These are phyloP conservation scores for Diatrype stigma DNA, from an alignment of 2,329 filamentous ascomycete species.

Conservation along the genomic window DNA sequence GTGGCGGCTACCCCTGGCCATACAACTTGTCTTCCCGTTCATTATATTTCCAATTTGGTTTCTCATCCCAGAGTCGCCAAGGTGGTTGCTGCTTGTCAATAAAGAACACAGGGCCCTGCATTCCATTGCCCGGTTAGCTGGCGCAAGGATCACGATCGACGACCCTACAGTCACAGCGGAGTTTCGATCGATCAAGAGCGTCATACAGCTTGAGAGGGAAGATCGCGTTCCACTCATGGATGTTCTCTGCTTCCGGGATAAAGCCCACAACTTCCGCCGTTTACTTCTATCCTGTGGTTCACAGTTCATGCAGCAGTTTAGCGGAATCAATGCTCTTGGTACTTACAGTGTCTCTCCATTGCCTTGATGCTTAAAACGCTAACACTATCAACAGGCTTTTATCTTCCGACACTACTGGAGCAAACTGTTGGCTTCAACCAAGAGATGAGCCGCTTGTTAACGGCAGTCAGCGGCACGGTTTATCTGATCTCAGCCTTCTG, in stretches of 20 bases:
- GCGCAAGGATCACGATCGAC: constrained; percentile 17
- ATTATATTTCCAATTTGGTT: constrained; percentile 27
- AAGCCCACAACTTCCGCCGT: constrained; percentile 33
- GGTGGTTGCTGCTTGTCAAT: constrained; percentile 48
- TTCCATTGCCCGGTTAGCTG: constrained; percentile 54
- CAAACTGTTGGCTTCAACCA: constrained; percentile 50
- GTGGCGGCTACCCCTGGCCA: constrained; percentile 32
- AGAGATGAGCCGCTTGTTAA: constrained; percentile 48
- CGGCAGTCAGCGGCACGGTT: constrained; percentile 45
- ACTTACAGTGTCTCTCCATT: neutral
- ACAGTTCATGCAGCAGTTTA: constrained; percentile 44
- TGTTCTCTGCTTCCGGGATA: constrained; percentile 32
- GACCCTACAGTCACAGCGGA: constrained; percentile 27
- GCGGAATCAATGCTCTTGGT: constrained; percentile 35
- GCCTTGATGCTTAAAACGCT: constrained; percentile 19
- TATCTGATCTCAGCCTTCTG: constrained; percentile 33
- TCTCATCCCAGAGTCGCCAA: constrained; percentile 28
- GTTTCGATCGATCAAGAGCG: constrained; percentile 31
- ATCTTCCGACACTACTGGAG: constrained; percentile 52
- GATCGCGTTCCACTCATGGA: constrained; percentile 29
- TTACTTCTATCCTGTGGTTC: constrained; percentile 41
- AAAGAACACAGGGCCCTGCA: constrained; percentile 39
- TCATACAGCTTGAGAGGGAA: constrained; percentile 31
- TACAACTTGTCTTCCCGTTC: constrained; percentile 35
- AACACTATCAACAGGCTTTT: constrained; percentile 27